phyloP scores from a whole-genome alignment of 208 protist genomes.

The Herpetomonas tarakana region DNA sequence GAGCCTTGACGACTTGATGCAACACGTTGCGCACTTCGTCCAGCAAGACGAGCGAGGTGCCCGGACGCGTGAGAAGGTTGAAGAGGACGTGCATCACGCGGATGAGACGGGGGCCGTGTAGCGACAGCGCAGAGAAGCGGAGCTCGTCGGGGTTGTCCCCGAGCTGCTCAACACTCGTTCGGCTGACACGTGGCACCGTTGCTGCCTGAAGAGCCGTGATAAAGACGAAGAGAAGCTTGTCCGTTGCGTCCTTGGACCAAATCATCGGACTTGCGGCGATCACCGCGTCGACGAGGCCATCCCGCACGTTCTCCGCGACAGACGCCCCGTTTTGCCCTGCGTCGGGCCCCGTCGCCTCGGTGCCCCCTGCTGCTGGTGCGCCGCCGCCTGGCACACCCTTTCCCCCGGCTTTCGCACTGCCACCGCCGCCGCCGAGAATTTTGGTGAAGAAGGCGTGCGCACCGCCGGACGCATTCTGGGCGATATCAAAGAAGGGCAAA shows the following conservation, averaged over 20 bases:
- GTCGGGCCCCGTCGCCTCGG: neutral
- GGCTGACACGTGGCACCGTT: constrained; percentile 40
- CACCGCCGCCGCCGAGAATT: constrained; percentile 29
- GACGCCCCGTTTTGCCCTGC: constrained; percentile 5
- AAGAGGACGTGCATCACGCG: constrained; percentile 49
- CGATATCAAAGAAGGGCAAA: constrained; percentile 28
- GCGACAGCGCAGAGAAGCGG: constrained; percentile 28
- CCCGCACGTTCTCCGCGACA: constrained; percentile 37
- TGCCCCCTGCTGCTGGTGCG: neutral
- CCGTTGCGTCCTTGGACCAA: constrained; percentile 37
- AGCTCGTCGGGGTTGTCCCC: constrained; percentile 13
- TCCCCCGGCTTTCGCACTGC: neutral
- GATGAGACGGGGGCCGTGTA: constrained; percentile 44
- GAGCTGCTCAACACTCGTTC: constrained; percentile 9
- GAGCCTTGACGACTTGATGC: constrained; percentile 41
- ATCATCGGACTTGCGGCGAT: constrained; percentile 31
- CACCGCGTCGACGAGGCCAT: constrained; percentile 61
- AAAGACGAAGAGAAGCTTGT: constrained; percentile 56
- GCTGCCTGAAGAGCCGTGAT: constrained; percentile 59
- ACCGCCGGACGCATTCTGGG: constrained; percentile 24
- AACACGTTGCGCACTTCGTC: constrained; percentile 52
- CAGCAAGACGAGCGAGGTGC: constrained; percentile 30
- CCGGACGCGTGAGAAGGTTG: constrained; percentile 29
- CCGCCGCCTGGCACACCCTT: neutral
- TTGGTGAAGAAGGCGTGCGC: constrained; percentile 65